Percentiles rank a stretch among this genome's conserved stretches.
Evolutionary conservation across 257 asterid species (phyloP).

Genomic region (Penstemon davidsonii): DNA sequence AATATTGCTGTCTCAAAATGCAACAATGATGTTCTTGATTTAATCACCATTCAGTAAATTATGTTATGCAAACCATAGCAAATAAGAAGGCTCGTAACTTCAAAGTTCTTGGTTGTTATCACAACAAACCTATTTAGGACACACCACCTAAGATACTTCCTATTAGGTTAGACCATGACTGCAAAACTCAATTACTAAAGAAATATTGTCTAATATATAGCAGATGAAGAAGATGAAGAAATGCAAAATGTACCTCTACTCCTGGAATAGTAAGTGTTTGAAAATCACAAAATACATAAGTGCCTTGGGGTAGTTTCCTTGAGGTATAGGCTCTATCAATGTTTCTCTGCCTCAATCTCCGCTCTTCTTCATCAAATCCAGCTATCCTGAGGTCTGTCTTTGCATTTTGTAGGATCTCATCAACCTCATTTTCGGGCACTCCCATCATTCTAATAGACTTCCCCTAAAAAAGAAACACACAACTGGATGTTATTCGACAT

Average conservation of each 20-base stretch:
- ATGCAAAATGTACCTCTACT: slow-evolving; percentile 52
- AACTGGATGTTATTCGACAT: neutral
- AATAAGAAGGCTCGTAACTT: neutral
- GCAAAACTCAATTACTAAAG: neutral
- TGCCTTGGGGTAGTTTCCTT: slow-evolving; percentile 72
- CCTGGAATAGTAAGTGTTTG: slow-evolving; percentile 82
- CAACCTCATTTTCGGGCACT: slow-evolving; percentile 72
- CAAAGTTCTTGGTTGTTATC: neutral
- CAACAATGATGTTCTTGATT: too few species aligned
- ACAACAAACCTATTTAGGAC: too few species aligned
- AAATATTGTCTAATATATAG: neutral
- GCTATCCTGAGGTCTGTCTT: slow-evolving; percentile 72
- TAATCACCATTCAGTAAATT: neutral
- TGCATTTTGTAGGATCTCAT: slow-evolving; percentile 62
- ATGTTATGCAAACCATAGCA: neutral
- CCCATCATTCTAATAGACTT: slow-evolving; percentile 91
- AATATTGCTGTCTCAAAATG: neutral
- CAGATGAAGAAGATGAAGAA: slow-evolving; percentile 8
- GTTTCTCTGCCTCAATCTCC: slow-evolving; percentile 63
- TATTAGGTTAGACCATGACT: neutral
- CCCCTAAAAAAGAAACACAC: slow-evolving; percentile 48
- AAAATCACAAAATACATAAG: slow-evolving; percentile 74
- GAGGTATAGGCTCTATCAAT: slow-evolving; percentile 33
- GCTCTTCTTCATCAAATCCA: slow-evolving; percentile 92
- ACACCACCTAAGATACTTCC: neutral